These are phyloP conservation scores for Nicotiana tomentosiformis DNA, from an alignment of 257 asterid species.

Conservation along the genomic window DNA sequence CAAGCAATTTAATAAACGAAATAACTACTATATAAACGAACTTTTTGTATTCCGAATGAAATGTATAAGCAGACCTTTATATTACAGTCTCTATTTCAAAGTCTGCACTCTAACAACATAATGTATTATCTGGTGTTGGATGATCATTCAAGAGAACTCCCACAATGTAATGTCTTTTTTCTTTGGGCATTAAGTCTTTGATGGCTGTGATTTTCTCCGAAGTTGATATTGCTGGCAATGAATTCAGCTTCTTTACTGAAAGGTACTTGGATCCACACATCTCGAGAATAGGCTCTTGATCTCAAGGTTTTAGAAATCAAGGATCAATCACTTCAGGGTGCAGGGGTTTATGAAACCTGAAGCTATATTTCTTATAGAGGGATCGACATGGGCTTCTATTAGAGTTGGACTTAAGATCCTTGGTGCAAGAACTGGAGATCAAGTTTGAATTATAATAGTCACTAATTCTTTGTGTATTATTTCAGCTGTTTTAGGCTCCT, in stretches of 20 bases:
- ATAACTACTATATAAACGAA: not conserved
- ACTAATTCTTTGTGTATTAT: constrained; percentile 83
- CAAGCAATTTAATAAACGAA: not conserved
- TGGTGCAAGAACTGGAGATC: constrained; percentile 23
- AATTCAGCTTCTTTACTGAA: constrained; percentile 47
- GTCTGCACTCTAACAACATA: not conserved
- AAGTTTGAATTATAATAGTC: constrained; percentile 42
- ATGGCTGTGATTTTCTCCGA: constrained; percentile 67
- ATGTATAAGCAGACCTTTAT: not conserved
- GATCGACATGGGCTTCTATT: constrained; percentile 36
- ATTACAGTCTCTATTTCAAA: not conserved
- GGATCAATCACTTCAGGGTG: constrained; percentile 21
- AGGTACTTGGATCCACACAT: constrained; percentile 61
- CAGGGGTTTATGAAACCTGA: constrained; percentile 15
- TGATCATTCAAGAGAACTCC: not conserved
- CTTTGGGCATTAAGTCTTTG: constrained; percentile 39
- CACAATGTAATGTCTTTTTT: not conserved
- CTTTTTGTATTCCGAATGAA: not conserved
- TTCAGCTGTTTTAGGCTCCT: constrained; percentile 47
- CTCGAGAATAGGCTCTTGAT: constrained; percentile 37
- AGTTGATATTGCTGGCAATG: constrained; percentile 70
- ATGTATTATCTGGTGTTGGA: not conserved
- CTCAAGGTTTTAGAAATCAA: constrained; percentile 17
- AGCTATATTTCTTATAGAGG: constrained; percentile 39
- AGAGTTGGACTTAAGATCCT: constrained; percentile 46